Percentiles rank a stretch among this genome's conserved stretches.
These are phyloP conservation scores for Candida palmyrensis DNA, from an alignment of 805 yeast species.

Conservation along the genomic window DNA sequence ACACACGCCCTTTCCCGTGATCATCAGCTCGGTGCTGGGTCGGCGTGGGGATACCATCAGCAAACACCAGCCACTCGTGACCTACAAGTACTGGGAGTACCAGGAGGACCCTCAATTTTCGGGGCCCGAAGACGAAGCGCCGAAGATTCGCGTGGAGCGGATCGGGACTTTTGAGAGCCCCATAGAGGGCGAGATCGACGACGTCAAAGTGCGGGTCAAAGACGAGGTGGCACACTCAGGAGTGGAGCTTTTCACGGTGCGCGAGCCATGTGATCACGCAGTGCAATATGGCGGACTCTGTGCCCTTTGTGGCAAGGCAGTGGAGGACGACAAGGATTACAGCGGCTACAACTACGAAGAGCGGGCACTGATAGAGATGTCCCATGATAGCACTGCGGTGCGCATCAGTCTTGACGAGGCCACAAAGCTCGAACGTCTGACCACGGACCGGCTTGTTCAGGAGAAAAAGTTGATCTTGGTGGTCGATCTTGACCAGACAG, in stretches of 20 bases:
- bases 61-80: slow-evolving; percentile 51
- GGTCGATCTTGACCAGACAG: slow-evolving; percentile 96
- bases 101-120: slow-evolving; percentile 54
- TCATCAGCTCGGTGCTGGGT: slow-evolving; percentile 46
- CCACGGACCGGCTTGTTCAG: slow-evolving; percentile 54
- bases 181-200: slow-evolving; percentile 60
- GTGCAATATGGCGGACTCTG: slow-evolving; percentile 94
- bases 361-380: slow-evolving; percentile 81
- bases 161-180: slow-evolving; percentile 82
- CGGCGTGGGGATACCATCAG: slow-evolving; percentile 40
- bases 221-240: slow-evolving; percentile 53
- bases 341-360: slow-evolving; percentile 62
- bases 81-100: slow-evolving; percentile 65
- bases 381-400: slow-evolving; percentile 81
- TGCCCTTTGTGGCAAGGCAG: slow-evolving; percentile 82
- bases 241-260: slow-evolving; percentile 46
- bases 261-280: slow-evolving; percentile 86
- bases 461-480: slow-evolving; percentile 78
- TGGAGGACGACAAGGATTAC: slow-evolving; percentile 68
- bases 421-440: slow-evolving; percentile 64
- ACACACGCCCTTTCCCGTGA: slow-evolving; percentile 65
- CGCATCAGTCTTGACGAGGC: slow-evolving; percentile 87
- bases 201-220: slow-evolving; percentile 47
- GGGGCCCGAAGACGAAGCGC: slow-evolving; percentile 34
- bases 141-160: slow-evolving; percentile 55